Evolutionary conservation across 441 rosid species (phyloP), one percentile per base, ranked within the genome.

Genomic region (Euphorbia celastroides): DNA sequence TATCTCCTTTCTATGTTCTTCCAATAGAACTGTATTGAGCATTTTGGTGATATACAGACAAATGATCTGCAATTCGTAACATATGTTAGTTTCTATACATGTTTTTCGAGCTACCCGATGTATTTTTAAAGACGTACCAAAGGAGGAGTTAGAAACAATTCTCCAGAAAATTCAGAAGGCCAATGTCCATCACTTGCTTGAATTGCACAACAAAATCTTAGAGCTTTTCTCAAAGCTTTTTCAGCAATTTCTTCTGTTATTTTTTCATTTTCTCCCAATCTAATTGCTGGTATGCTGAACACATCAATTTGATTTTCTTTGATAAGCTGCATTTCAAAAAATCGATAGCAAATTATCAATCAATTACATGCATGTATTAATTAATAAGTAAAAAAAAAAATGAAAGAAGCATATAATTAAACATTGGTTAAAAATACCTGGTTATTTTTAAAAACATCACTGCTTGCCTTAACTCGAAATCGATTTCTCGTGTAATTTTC

Each of bases 111-210:
- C n/a, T n/a, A n/a, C n/a, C n/a, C n/a, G n/a, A n/a, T n/a, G 2
- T 1, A 16, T 44, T 5, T 52, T 19, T 52, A 7, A 9, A 8
- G 27, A 20, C 60, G 1, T 50, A 63, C 84, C 77, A 81, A 28
- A 26, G 84, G 77, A 59, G 82, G 82, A 12, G 59, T 74, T 51
- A 79, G 78, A 66, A 79, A 84, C 50, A 83, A 54, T 12, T 82
- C 80, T 12, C 86, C 92, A 14, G 92, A 66, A 50, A 78, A 80
- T 63, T 86, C 90, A 11, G 90, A 82, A 9, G 90, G 90, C 92
- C 96, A 88, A 19, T 85, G 92, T 5, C 92, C 92, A 20, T 88
- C 85, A 11, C 68, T 72, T 12, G 88, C 80, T 54, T 88, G 92
- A 65, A 85, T 67, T 0, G 87, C 83, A 1, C 84, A 72, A 23